Evolutionary conservation across 2,329 filamentous ascomycete genomes (phyloP).

Genomic region (Pyricularia sp.): DNA sequence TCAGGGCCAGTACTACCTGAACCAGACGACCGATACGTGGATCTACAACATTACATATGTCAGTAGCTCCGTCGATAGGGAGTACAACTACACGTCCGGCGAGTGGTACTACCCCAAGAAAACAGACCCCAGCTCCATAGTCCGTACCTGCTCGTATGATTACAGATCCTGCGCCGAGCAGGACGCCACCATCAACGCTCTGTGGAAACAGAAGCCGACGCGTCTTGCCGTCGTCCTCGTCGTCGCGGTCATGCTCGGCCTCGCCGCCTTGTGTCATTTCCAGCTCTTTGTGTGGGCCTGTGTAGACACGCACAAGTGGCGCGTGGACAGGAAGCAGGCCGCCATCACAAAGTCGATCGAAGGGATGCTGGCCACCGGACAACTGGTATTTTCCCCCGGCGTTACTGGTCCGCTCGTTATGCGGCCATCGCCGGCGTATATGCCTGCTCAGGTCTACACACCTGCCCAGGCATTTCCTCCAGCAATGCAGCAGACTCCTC

Average conservation of each 20-base stretch:
- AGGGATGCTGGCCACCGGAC: neutral
- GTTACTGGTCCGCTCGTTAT: neutral
- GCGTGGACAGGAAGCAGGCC: neutral
- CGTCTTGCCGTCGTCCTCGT: neutral
- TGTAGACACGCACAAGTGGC: conserved; percentile 9
- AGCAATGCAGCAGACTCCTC: neutral
- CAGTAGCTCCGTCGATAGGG: neutral
- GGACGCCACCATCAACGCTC: conserved; percentile 9
- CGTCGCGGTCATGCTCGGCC: neutral
- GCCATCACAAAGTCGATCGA: neutral
- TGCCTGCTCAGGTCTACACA: neutral
- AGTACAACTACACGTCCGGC: conserved; percentile 1
- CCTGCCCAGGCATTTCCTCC: neutral
- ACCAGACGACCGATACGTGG: conserved; percentile 8
- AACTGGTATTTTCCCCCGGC: neutral
- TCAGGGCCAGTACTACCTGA: conserved; percentile 6
- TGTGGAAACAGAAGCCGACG: conserved; percentile 4
- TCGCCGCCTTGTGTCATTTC: conserved; percentile 28
- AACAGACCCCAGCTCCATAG: neutral
- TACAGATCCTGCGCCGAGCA: conserved; percentile 10
- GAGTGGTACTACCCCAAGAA: neutral
- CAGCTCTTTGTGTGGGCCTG: conserved; percentile 12
- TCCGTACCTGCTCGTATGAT: conserved; percentile 4
- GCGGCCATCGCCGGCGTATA: neutral
- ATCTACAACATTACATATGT: conserved; percentile 6